These are phyloP conservation scores for Naematelia aurantialba DNA, from an alignment of 768 basidiomycete species.

Conservation along the genomic window DNA sequence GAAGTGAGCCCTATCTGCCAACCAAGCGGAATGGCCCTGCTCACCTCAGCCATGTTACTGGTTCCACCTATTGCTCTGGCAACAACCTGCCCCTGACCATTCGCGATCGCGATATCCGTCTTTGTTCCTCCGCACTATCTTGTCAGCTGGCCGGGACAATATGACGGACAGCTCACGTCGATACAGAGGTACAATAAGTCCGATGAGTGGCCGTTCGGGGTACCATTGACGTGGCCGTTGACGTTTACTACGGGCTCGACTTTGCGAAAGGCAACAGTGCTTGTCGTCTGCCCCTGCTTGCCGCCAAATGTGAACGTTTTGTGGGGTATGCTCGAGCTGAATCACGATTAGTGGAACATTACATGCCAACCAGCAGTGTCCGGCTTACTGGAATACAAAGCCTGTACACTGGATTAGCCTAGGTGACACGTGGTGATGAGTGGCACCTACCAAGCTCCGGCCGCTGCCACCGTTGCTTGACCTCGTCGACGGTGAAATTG, in stretches of 20 bases:
- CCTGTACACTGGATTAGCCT: slow-evolving; percentile 4
- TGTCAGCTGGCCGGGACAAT: not conserved
- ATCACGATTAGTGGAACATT: slow-evolving; percentile 1
- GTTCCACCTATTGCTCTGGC: slow-evolving; percentile 70
- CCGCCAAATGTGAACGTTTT: slow-evolving; percentile 51
- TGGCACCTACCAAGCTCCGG: slow-evolving; percentile 26
- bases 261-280: slow-evolving; percentile 49
- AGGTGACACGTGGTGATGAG: not conserved
- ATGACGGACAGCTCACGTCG: slow-evolving; percentile 18
- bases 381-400: slow-evolving; percentile 20
- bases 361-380: not conserved
- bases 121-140: slow-evolving; percentile 67
- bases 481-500: slow-evolving; percentile 53
- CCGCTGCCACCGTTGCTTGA: slow-evolving; percentile 45
- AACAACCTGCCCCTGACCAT: slow-evolving; percentile 60
- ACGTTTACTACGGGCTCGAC: not conserved
- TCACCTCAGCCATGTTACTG: slow-evolving; percentile 80
- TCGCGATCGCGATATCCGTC: slow-evolving; percentile 69
- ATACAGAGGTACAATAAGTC: slow-evolving; percentile 21
- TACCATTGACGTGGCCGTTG: slow-evolving; percentile 5
- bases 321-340: slow-evolving; percentile 48
- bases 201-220: slow-evolving; percentile 1
- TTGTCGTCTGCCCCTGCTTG: slow-evolving; percentile 45
- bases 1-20: not conserved
- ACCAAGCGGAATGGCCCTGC: slow-evolving; percentile 27